Percentiles rank a stretch among this genome's conserved stretches.
Conservation (phyloP, 495 filamentous ascomycete genomes). For the Penicillium lividum region DNA sequence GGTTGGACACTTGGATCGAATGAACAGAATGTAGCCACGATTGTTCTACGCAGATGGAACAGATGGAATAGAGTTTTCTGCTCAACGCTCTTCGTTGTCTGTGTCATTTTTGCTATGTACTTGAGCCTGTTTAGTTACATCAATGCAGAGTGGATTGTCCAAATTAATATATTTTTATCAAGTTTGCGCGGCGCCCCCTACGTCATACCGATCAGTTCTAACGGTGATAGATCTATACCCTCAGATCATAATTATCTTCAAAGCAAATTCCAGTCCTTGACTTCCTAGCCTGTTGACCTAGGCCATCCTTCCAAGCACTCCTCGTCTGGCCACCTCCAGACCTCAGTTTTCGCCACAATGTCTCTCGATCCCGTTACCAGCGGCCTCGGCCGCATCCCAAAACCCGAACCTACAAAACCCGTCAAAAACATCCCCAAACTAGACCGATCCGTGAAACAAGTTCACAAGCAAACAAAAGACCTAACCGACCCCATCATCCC, state of each 20-base stretch:
- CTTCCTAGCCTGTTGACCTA: background rate
- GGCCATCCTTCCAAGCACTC: background rate
- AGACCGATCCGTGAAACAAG: slow-evolving; percentile 16
- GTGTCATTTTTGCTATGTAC: slow-evolving; percentile 1
- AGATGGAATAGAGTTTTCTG: slow-evolving; percentile 3
- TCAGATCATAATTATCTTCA: background rate
- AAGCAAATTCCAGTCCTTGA: background rate
- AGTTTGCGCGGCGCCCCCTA: slow-evolving; percentile 26
- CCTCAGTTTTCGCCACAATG: slow-evolving; percentile 18
- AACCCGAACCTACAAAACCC: slow-evolving; percentile 20
- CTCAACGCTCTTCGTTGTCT: background rate
- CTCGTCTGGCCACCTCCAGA: background rate
- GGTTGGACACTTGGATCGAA: slow-evolving; percentile 11
- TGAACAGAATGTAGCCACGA: background rate
- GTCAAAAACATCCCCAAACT: slow-evolving; percentile 21
- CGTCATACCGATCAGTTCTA: slow-evolving; percentile 14
- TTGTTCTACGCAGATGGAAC: background rate
- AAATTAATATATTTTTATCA: slow-evolving; percentile 25
- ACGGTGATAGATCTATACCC: slow-evolving; percentile 15
- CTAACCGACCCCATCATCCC: slow-evolving; percentile 29
- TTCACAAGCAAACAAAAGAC: slow-evolving; percentile 20
- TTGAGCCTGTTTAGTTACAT: slow-evolving; percentile 4
- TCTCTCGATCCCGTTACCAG: slow-evolving; percentile 31
- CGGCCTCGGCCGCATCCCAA: slow-evolving; percentile 26
- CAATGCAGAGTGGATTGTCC: background rate